Percentiles rank a stretch among this genome's conserved stretches.
phyloP scores from a whole-genome alignment of 192 early-diverging fungal species.

The Coemansia sp. region DNA sequence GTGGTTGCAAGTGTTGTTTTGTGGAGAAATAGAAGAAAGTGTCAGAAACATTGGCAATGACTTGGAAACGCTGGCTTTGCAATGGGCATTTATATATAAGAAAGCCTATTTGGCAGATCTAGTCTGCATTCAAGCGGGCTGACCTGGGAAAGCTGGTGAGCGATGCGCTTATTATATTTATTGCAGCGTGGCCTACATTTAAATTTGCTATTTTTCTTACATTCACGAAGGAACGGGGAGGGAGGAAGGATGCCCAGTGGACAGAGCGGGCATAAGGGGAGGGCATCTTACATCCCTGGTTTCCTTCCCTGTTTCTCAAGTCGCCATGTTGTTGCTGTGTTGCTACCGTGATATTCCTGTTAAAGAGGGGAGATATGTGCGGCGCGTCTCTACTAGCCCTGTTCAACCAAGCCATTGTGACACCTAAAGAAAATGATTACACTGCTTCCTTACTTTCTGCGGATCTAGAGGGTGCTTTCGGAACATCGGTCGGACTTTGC shows the following conservation, averaged over 20 bases:
- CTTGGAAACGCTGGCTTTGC: not conserved
- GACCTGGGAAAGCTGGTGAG: not conserved
- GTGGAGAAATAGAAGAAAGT: not conserved
- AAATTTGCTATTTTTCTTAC: constrained; percentile 34
- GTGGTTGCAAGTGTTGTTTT: not conserved
- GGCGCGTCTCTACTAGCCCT: not conserved
- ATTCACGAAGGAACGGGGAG: constrained; percentile 26
- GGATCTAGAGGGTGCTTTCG: not conserved
- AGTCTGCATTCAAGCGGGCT: not conserved
- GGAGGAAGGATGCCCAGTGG: constrained; percentile 13
- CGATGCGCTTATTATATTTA: constrained; percentile 26
- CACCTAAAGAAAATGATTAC: not conserved
- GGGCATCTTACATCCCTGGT: constrained; percentile 13
- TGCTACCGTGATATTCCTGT: no score
- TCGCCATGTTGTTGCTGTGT: not conserved
- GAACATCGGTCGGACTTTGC: constrained; percentile 9
- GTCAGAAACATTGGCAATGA: not conserved
- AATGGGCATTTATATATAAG: constrained; percentile 1
- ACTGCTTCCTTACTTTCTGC: not conserved
- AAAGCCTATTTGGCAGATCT: not conserved
- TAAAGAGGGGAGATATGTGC: not conserved
- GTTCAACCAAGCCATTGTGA: constrained; percentile 17
- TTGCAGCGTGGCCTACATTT: constrained; percentile 51
- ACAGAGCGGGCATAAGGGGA: constrained; percentile 17
- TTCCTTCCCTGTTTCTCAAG: not conserved